Evolutionary conservation across 148 eudicot species (phyloP), one percentile per base, ranked within the genome.

Genomic region (Euryodendron excelsum): DNA sequence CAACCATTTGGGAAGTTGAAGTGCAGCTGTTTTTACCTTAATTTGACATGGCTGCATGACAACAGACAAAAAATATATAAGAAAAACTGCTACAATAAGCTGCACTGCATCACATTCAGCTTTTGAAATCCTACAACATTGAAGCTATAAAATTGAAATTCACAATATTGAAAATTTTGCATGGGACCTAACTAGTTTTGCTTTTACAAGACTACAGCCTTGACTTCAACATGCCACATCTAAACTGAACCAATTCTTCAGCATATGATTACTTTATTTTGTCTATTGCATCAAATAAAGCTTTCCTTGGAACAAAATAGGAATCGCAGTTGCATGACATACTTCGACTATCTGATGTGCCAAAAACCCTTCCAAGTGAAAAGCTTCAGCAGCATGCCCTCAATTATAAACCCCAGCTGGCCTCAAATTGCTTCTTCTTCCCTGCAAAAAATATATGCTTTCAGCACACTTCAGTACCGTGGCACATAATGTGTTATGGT

Each of bases 1-100:
- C 87, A 80, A 85, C 81, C 86, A 86, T 85, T 79, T 63, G 70
- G 34, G 2, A 67, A 76, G 69, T 21, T 62, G 45, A 5, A n/a
- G 45, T 6, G 47, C 47, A 21, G 60, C 72, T 48, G 33, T 30
- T 33, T n/a, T 76, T 17, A 76, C 71, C 60, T 44, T 23, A 61
- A 31, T 34, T 21, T n/a, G 47, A 63, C 28, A 71, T n/a, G 59
- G 71, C 34, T 62, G 45, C 47, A 1, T 66, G 79, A 14, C 14
- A 64, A 27, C 6, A 76, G 28, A 31, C 25, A 20, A 48, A 44
- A 20, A 28, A 21, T n/a, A n/a, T n/a, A 56, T 37, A 28, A 75
- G 53, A 60, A 30, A 10, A 45, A 33, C n/a, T 12, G 21, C 2
- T 47, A 44, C 8, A 47, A 12, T 1, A 36, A 61, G 11, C 18